Evolutionary conservation across 2,329 filamentous ascomycete genomes (phyloP), one percentile per base, ranked within the genome.

Genomic region (Colletotrichum sojae): DNA sequence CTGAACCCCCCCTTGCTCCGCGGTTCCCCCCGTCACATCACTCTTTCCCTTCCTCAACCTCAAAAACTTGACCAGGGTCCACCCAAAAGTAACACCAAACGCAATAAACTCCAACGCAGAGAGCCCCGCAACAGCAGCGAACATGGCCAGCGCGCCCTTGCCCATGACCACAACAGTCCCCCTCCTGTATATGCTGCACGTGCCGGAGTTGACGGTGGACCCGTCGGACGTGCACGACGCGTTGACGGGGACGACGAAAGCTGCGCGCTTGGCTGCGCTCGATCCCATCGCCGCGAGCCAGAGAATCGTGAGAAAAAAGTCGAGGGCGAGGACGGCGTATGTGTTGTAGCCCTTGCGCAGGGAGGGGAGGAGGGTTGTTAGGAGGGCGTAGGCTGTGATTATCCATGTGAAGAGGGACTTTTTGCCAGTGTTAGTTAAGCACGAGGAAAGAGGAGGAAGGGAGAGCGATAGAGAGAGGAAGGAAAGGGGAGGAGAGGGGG

Each of bases 391-490:
- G 12, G 75, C 71, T 39, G 84, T 74, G 49, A 81, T 75, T 39
- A 85, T 57, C 83, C 83, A 85, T 25, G 84, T 85, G 71, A 86
- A 77, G 70, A 86, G 60, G 16, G 78, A 75, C 84, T 86, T 16
- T 15, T 5, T 25, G 4, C 4, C 22, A 25, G 49, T 2, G 48
- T 46, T 46, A 3, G 36, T 43, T 36, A 59, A 25, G 53, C 60
- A 25, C 8, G n/a, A 25, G 8, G 13, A 15, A 6, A 31, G 12
- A 6, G 13, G 46, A 15, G 2, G 31, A 31, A 12, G 39, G 18
- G 3, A 46, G 25, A n/a, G n/a, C n/a, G n/a, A n/a, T n/a, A n/a
- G n/a, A n/a, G n/a, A n/a, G n/a, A n/a, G n/a, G n/a, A n/a, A 25
- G 8, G n/a, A n/a, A n/a, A n/a, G n/a, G n/a, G n/a, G n/a, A n/a